Evolutionary conservation across 805 yeast species (phyloP), one percentile per base, ranked within the genome.

Genomic region (Ogataea pilisensis): DNA sequence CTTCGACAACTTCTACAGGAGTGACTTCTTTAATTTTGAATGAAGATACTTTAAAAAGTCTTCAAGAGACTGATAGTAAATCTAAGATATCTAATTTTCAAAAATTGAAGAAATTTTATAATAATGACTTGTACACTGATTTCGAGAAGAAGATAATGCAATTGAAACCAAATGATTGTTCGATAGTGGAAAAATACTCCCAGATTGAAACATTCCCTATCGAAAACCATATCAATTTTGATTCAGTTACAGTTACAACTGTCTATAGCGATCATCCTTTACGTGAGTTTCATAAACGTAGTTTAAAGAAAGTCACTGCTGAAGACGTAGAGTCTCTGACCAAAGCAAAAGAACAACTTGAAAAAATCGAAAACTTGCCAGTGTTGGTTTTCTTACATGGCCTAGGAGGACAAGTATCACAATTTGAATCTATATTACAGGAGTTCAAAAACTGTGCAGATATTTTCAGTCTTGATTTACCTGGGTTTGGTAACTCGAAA

Each of bases 391-490:
- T 88, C 42, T 56, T 90, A 16, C 97, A 89, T 65, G 98, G 98
- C 0, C 61, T 91, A 17, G 98, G 97, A 1, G 98, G 98, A 2
- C 91, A 82, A 51, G 67, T 85, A 57, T 77, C 87, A 18, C 96
- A 89, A 58, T 90, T 90, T 58, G 93, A 85, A 53, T 80, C 82
- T 1, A 64, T 86, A 29, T 63, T 86, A 57, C 80, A 78, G 21
- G 67, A 77, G 38, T 75, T 85, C 49, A 65, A 82, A 26, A 79
- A 76, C 48, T 74, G 80, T 46, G 74, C 78, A 45, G 82, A 78
- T 41, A 73, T 88, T 16, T 55, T 85, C 31, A 76, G 90, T 0
- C 50, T 90, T 13, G 98, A 90, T 58, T 65, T 89, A 38, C 96
- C 96, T 1, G 98, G 97, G 0, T 87, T 87, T 60, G 98, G 98